Evolutionary conservation across 2,329 filamentous ascomycete species (phyloP), one percentile per base, ranked within the genome.

Genomic region (Penicillium sclerotiorum): DNA sequence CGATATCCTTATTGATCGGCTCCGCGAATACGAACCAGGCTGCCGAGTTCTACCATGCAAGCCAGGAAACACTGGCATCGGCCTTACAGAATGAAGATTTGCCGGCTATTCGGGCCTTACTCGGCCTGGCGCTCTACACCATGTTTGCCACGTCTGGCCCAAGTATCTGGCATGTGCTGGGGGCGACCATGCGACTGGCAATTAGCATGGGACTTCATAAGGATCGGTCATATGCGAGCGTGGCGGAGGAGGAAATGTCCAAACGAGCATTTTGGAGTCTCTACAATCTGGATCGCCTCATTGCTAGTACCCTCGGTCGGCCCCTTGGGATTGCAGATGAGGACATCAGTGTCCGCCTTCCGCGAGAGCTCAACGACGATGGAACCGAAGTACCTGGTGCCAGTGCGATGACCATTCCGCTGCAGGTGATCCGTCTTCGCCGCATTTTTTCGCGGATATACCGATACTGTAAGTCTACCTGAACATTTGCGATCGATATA

Each of bases 201-300:
- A 70, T 64, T 8, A 73, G 71, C 42, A 56, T 73, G 18, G 69
- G 67, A 9, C 43, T 73, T 13, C 70, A 73, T 52, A 71, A 71
- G 40, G 50, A 55, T 13, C 62, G 64, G 20, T 57, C 62, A 1
- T 56, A 61, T 27, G 47, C 64, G 4, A 65, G 56, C 42, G 22
- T 65, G 36, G 41, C 65, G 7, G 71, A 73, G 38, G 65, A 71
- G 23, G 70, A 75, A 45, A 69, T 73, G 64, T 58, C 66, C 2
- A 74, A 73, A 47, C 68, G 72, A n/a, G 69, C 68, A 1, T 75
- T 75, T 50, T 75, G 72, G 72, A 72, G 70, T 56, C 59, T 73
- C 7, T 74, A 75, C 49, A 74, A 73, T n/a, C 62, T 75, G 2
- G 72, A 75, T 43, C 65, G 72, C 17, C 61, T 73, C 22, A 72